A percentile compares a stretch with the other conserved stretches of the same genome.
phyloP scores from a whole-genome alignment of 2,329 filamentous ascomycete species.

The Pestalotiopsis fici region DNA sequence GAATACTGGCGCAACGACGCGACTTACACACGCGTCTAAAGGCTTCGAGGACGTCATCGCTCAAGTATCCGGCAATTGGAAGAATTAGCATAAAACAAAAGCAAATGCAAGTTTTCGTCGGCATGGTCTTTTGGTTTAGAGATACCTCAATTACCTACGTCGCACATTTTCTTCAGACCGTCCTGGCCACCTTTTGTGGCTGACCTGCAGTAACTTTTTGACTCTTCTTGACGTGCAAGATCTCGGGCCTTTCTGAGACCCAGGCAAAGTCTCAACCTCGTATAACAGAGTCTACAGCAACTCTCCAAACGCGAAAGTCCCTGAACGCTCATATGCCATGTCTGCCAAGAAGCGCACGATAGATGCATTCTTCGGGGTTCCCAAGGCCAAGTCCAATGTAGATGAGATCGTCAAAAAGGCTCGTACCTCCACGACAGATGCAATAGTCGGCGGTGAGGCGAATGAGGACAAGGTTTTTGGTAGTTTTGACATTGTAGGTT shows the following conservation, averaged over 20 bases:
- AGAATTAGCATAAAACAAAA: not conserved
- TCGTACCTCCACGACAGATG: slow-evolving; percentile 15
- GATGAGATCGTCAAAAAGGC: slow-evolving; percentile 33
- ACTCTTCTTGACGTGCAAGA: not conserved
- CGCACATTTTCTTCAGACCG: not conserved
- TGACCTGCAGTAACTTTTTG: not conserved
- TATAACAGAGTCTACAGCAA: not conserved
- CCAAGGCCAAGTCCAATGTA: slow-evolving; percentile 34
- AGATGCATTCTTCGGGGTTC: slow-evolving; percentile 65
- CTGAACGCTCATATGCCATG: not conserved
- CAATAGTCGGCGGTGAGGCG: not conserved
- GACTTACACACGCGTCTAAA: not conserved
- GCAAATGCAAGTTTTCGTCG: not conserved
- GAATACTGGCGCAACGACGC: not conserved
- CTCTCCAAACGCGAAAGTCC: not conserved
- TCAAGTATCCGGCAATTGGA: not conserved
- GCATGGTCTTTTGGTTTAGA: not conserved
- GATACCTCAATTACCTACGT: not conserved
- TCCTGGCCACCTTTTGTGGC: not conserved
- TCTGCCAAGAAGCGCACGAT: slow-evolving; percentile 61
- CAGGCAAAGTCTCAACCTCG: not conserved
- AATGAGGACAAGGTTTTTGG: not conserved
- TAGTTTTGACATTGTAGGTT: not conserved
- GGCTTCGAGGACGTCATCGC: slow-evolving; percentile 5
- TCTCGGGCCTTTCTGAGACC: not conserved